Percentiles rank a stretch among this genome's conserved stretches.
Conservation (phyloP, 345 rosid genomes). For the Sonneratia caseolaris region DNA sequence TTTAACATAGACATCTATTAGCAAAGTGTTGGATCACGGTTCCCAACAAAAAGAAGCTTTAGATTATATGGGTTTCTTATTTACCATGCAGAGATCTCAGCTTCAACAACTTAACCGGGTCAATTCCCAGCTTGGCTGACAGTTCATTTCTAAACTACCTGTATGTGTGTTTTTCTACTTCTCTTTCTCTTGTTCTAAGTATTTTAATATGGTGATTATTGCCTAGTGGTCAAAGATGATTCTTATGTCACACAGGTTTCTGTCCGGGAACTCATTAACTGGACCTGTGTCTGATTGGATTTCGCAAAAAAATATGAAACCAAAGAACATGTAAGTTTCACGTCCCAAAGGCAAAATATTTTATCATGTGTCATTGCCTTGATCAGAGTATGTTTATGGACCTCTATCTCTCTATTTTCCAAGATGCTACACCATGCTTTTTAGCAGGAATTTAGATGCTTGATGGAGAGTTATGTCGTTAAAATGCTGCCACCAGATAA, state of each 20-base stretch:
- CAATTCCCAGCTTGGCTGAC: conserved; percentile 3
- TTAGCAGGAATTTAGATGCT: too few species aligned
- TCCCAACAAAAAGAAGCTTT: neutral
- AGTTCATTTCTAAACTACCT: neutral
- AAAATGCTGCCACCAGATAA: too few species aligned
- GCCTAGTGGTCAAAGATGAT: neutral
- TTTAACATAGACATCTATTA: neutral
- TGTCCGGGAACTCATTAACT: conserved; percentile 10
- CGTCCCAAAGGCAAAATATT: too few species aligned
- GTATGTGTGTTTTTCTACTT: neutral
- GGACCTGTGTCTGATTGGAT: too few species aligned
- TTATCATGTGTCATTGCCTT: neutral
- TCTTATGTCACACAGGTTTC: conserved; percentile 1
- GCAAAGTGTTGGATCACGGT: too few species aligned
- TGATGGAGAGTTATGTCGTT: too few species aligned
- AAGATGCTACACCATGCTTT: too few species aligned
- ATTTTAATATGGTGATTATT: neutral
- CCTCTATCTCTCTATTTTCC: too few species aligned
- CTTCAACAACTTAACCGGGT: conserved; percentile 19
- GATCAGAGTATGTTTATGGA: neutral
- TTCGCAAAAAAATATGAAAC: too few species aligned
- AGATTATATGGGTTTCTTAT: neutral
- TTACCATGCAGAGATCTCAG: conserved; percentile 17
- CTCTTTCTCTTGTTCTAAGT: neutral
- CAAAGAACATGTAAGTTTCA: too few species aligned